phyloP scores from a whole-genome alignment of 805 yeast genomes.

The Pichia cephalocereana region DNA sequence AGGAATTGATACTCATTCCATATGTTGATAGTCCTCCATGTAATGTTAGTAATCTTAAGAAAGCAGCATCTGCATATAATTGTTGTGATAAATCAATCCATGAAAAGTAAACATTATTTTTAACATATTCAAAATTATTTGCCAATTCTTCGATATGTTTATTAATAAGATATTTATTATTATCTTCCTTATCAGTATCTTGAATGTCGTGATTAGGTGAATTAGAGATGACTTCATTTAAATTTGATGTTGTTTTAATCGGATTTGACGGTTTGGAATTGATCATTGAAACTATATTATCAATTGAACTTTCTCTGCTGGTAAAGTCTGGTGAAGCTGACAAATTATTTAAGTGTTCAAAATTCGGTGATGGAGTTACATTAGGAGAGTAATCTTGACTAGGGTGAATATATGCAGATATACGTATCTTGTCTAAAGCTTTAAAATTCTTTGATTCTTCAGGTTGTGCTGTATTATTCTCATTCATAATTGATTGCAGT shows the following conservation, averaged over 20 bases:
- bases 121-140: neutral
- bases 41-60: conserved; percentile 29
- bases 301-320: neutral
- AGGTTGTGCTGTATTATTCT: conserved; percentile 16
- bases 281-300: neutral
- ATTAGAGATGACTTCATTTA: too few relatives aligned
- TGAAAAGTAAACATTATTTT: conserved; percentile 24
- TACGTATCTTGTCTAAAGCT: neutral
- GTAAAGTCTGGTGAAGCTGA: neutral
- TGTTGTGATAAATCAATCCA: conserved; percentile 31
- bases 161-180: too few relatives aligned
- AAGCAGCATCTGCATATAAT: conserved; percentile 29
- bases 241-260: too few relatives aligned
- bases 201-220: neutral
- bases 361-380: neutral
- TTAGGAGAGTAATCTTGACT: neutral
- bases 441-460: conserved; percentile 1
- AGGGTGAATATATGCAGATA: conserved; percentile 6
- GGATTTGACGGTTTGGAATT: too few relatives aligned
- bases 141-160: neutral
- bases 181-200: neutral
- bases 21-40: conserved; percentile 15
- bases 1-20: conserved; percentile 20
- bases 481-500: conserved; percentile 12
- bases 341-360: neutral